Conservation (phyloP, 805 yeast species). For the Cyberlindnera japonica region DNA sequence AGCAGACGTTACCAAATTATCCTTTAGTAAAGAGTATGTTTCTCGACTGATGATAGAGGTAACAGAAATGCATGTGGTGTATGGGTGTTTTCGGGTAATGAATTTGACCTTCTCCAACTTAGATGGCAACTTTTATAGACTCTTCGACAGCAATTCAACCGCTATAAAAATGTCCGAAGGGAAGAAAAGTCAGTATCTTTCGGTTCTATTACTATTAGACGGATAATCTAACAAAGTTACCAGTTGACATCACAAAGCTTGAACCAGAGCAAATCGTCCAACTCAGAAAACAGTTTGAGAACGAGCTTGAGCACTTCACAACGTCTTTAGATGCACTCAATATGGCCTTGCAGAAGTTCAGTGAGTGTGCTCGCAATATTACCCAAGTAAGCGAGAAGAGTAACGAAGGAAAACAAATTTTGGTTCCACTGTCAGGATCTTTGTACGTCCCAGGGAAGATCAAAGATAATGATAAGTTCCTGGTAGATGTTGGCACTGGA, state of each 20-base stretch:
- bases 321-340: constrained; percentile 80
- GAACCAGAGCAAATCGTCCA: constrained; percentile 82
- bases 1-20: neutral
- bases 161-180: constrained; percentile 13
- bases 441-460: constrained; percentile 85
- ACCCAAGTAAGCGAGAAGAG: constrained; percentile 43
- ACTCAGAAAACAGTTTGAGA: constrained; percentile 77
- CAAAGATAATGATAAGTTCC: constrained; percentile 58
- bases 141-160: neutral
- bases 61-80: constrained; percentile 9
- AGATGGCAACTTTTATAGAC: neutral
- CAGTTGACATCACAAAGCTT: constrained; percentile 65
- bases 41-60: neutral
- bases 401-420: constrained; percentile 46
- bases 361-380: constrained; percentile 74
- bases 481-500: constrained; percentile 96
- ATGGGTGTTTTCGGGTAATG: neutral
- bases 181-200: constrained; percentile 8
- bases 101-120: no score
- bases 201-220: neutral
- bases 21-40: no score
- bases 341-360: constrained; percentile 76
- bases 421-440: constrained; percentile 87
- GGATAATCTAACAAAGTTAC: neutral
- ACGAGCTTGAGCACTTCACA: constrained; percentile 81